Conservation (phyloP, 163 green algal genomes). For the Chlorella variabilis region DNA sequence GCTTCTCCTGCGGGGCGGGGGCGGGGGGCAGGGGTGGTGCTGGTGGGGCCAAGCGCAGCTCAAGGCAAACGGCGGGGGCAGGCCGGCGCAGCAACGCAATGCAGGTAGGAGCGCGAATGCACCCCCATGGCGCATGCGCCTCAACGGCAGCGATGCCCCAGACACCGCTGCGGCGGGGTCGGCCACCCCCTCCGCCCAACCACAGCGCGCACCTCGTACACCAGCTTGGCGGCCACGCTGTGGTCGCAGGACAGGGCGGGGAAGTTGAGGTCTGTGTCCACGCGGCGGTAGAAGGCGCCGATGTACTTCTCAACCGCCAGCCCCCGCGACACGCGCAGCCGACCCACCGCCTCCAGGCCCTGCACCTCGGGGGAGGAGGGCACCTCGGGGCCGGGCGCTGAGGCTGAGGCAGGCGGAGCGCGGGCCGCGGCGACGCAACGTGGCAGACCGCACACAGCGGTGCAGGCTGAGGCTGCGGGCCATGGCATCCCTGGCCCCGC, state of each 20-base stretch:
- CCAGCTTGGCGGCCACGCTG: constrained; percentile 57
- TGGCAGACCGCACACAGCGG: background rate
- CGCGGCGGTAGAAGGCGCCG: constrained; percentile 59
- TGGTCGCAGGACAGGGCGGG: constrained; percentile 68
- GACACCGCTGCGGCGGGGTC: too few species aligned
- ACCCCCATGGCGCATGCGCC: too few species aligned
- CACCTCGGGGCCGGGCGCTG: background rate
- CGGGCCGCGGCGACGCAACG: background rate
- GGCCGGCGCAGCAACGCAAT: too few species aligned
- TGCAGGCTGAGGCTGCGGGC: background rate
- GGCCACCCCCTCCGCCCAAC: background rate
- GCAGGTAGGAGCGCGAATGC: too few species aligned
- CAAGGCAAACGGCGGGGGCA: too few species aligned
- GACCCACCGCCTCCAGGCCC: constrained; percentile 81
- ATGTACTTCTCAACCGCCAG: constrained; percentile 66
- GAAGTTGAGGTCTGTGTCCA: constrained; percentile 68
- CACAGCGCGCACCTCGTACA: constrained; percentile 58
- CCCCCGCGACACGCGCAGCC: constrained; percentile 70
- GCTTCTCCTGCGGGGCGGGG: constrained; percentile 48
- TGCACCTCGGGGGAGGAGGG: constrained; percentile 24
- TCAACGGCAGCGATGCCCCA: too few species aligned
- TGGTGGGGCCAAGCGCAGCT: too few species aligned
- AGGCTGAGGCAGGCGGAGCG: background rate
- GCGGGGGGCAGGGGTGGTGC: background rate
- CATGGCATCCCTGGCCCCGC: background rate